Base-by-base conservation (phyloP, 2,329 filamentous ascomycete genomes). In the Aspergillus tamarii region DNA sequence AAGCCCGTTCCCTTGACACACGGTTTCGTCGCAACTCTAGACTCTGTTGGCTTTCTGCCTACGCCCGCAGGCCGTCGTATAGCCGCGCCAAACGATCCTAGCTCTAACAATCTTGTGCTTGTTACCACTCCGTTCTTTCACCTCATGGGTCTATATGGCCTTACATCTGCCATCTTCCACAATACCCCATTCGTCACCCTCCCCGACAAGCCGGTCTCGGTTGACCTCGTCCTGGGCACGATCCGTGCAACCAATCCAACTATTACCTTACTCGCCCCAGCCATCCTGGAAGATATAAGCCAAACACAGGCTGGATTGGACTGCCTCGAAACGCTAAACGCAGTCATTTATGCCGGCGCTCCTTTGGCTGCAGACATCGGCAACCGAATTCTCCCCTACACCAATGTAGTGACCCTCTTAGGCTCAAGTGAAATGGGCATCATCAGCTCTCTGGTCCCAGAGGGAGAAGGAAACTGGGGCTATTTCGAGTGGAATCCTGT, bases 401-500 rank as follows among this genome's bases (percentile, higher is more conserved):
- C 14, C 26, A 19, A 48, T 11, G n/a, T 53, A 2, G 23, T 41
- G 5, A 41, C 58, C 7, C 11, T 54, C 11, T 32, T 60, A 4
- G 58, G 58, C 7, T 28, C 34, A n/a, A 66, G 63, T 26, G 63
- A 69, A 50, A 60, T 60, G 21, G 57, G 55, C 2, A 46, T 63
- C 28, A 65, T 66, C 4, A 62, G 62, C 11, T 30, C 56, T 2
- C 46, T 72, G 26, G 30, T 60, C 1, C 63, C 59, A 7, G 54
- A 62, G 28, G 59, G 64, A 8, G 30, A 43, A 0, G 63, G 43
- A 1, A 63, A 73, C 48, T 74, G 72, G 72, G 30, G 28, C 1
- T 73, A 72, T 32, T 62, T 69, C 1, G 71, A 74, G 34, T 74
- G 70, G 69, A 70, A 66, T 32, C 67, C 69, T 0, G 34, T 54